These are phyloP conservation scores for Plasmodium knowlesi DNA, from an alignment of 169 alveolate genomes.

Conservation along the genomic window DNA sequence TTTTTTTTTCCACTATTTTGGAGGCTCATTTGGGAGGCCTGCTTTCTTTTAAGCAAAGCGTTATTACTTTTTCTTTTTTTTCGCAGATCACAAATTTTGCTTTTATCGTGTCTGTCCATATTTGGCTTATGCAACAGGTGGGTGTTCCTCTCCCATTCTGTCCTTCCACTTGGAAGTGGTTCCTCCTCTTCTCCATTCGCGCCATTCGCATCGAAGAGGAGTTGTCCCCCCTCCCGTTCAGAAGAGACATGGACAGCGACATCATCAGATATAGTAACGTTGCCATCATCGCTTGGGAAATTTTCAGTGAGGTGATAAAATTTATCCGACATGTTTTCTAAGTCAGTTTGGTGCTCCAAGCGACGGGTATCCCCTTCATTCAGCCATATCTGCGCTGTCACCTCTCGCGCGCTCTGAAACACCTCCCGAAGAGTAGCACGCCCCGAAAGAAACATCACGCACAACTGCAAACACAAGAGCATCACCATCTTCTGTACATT, in stretches of 20 bases:
- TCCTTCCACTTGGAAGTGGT: background rate
- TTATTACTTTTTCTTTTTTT: background rate
- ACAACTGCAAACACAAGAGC: conserved; percentile 20
- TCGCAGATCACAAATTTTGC: background rate
- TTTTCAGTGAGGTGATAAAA: background rate
- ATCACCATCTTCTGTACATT: conserved; percentile 24
- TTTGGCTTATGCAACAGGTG: background rate
- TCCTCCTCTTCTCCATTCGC: background rate
- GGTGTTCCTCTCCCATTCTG: background rate
- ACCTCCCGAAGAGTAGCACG: background rate
- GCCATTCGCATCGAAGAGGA: background rate
- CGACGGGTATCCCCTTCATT: background rate
- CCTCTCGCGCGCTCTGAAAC: background rate
- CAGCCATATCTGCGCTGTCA: background rate
- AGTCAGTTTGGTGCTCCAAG: background rate
- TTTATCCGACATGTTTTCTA: background rate
- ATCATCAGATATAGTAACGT: background rate
- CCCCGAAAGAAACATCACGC: conserved; percentile 16
- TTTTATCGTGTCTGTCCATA: background rate
- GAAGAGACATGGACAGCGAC: background rate
- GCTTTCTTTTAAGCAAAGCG: background rate
- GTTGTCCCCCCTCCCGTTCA: background rate
- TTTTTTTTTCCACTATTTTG: background rate
- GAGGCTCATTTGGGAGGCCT: background rate
- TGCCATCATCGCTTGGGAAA: background rate